Evolutionary conservation across 2,329 filamentous ascomycete species (phyloP).

Genomic region (Fusarium guadeloupense): DNA sequence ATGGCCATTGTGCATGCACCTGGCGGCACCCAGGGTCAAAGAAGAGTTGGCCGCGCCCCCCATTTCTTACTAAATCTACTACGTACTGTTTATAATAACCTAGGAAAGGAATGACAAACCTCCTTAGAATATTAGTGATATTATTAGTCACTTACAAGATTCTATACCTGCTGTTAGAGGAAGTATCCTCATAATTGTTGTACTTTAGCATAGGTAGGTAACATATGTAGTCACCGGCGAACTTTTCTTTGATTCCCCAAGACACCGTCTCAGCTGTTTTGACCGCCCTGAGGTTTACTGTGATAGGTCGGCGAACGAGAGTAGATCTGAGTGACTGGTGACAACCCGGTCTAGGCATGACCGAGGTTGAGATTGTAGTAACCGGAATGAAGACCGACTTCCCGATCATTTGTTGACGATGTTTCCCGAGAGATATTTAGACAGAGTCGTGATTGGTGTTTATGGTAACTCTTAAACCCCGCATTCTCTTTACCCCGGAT

Average conservation of each 20-base stretch:
- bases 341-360: neutral
- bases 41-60: no score
- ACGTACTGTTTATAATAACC: no score
- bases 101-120: no score
- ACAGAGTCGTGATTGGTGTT: neutral
- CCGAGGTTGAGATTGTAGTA: constrained; percentile 21
- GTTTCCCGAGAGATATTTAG: neutral
- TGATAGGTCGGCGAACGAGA: constrained; percentile 13
- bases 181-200: no score
- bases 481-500: constrained; percentile 38
- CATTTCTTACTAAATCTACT: no score
- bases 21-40: no score
- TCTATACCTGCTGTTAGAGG: no score
- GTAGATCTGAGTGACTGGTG: constrained; percentile 6
- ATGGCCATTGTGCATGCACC: neutral
- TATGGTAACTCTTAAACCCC: constrained; percentile 25
- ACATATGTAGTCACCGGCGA: no score
- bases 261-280: neutral
- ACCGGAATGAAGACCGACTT: constrained; percentile 22
- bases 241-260: no score
- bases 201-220: no score
- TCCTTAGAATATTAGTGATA: no score
- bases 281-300: neutral
- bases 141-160: no score
- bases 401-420: constrained; percentile 10